Conservation (phyloP, 768 basidiomycete species). For the Lentinus brumalis region DNA sequence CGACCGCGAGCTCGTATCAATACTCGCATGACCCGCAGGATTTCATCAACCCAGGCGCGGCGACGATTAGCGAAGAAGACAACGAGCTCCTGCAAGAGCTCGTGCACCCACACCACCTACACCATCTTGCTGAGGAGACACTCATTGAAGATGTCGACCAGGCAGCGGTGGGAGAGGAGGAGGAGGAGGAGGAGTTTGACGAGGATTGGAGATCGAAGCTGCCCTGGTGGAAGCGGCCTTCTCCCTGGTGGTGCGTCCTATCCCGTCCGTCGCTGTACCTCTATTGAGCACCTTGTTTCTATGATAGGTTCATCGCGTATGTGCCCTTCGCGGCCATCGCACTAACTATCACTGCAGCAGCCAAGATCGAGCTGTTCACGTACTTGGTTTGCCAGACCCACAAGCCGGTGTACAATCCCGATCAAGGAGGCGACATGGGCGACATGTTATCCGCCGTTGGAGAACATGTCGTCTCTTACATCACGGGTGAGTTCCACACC, state of each 20-base stretch:
- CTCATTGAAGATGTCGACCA: constrained; percentile 23
- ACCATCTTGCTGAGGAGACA: constrained; percentile 38
- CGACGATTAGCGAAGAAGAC: constrained; percentile 46
- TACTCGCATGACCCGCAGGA: constrained; percentile 33
- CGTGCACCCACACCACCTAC: constrained; percentile 40
- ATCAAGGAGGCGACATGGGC: constrained; percentile 8
- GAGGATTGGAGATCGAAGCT: constrained; percentile 32
- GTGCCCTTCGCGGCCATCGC: constrained; percentile 59
- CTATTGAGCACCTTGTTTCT: not conserved
- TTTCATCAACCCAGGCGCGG: constrained; percentile 49
- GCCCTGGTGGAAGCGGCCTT: constrained; percentile 80
- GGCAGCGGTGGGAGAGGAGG: constrained; percentile 19
- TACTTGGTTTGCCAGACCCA: constrained; percentile 68
- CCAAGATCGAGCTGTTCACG: constrained; percentile 76
- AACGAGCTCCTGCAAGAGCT: constrained; percentile 50
- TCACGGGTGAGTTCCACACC: not conserved
- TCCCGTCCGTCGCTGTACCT: too few species aligned
- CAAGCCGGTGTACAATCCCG: constrained; percentile 50
- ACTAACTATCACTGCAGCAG: constrained; percentile 60
- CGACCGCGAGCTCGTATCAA: constrained; percentile 26
- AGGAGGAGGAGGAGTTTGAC: constrained; percentile 24
- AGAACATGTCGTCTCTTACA: not conserved
- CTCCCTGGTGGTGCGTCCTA: constrained; percentile 64
- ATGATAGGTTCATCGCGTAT: constrained; percentile 55
- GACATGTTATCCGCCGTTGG: not conserved